Evolutionary conservation across 176 grass and related monocot genomes (phyloP), one percentile per base, ranked within the genome.

Genomic region (Canna indica): DNA sequence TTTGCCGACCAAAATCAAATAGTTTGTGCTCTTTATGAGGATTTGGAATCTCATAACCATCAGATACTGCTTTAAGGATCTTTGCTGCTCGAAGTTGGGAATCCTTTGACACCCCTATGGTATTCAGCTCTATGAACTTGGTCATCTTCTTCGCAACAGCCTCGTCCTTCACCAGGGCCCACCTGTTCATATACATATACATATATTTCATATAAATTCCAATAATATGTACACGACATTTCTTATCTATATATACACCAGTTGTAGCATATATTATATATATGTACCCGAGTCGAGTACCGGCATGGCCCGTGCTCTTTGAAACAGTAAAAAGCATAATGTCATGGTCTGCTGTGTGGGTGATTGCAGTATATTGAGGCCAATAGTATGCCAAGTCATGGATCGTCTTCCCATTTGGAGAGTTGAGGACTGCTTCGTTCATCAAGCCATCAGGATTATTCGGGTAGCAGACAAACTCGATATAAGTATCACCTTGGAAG

Each of bases 291-390:
- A 97, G 81, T 77, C 88, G 74, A 2, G 88, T 92, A 1, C 93
- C 93, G 30, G 93, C 93, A 53, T 97, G 93, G 0, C 93, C 93
- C 0, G 93, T 92, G 75, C 81, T 82, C 79, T 97, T 97, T 4
- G 93, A 97, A 9, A 97, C 81, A 10, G 93, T 97, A 77, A 97
- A 97, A 69, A 97, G 86, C 85, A 89, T 92, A 26, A 97, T 87
- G 71, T 92, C 93, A 15, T 92, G 81, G 68, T 81, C 77, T 0
- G 86, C 84, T 0, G 28, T 70, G 0, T 26, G 47, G 16, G 75
- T 86, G 75, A 97, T 90, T 0, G 93, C 73, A 0, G 93, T 97
- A 76, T 97, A 97, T 12, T 97, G 93, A 35, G 93, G 93, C 93
- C 93, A 97, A 71, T 90, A 90, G 75, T 99, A 99, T 0, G 89